Percentiles rank a stretch among this genome's conserved stretches.
These are phyloP conservation scores for Penicillium oxalicum DNA, from an alignment of 2,329 filamentous ascomycete species.

Conservation along the genomic window DNA sequence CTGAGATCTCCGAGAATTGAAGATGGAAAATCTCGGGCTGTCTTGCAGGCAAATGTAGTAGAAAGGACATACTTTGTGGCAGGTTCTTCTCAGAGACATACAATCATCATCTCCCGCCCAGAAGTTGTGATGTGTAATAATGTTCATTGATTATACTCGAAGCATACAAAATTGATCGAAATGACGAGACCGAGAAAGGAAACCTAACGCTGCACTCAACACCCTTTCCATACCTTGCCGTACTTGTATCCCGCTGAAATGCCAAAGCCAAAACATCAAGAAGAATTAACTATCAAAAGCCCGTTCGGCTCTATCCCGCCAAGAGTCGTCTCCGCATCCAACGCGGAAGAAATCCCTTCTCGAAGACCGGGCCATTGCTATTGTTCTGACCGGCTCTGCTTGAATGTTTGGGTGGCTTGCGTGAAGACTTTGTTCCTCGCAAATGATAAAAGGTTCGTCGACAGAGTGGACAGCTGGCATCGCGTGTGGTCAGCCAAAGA, in stretches of 20 bases:
- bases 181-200: too few relatives aligned
- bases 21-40: too few relatives aligned
- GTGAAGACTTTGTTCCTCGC: not conserved
- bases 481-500: not conserved
- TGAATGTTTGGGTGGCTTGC: not conserved
- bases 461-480: slow-evolving; percentile 4
- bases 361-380: not conserved
- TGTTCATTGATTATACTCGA: too few relatives aligned
- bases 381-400: not conserved
- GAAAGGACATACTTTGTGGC: too few relatives aligned
- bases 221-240: not conserved
- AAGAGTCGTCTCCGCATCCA: not conserved
- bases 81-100: too few relatives aligned
- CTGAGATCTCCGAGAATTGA: too few relatives aligned
- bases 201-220: not conserved
- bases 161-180: too few relatives aligned
- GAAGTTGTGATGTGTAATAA: too few relatives aligned
- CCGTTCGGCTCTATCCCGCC: not conserved
- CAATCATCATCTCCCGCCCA: too few relatives aligned
- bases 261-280: not conserved
- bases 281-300: not conserved
- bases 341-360: not conserved
- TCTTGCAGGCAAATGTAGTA: too few relatives aligned
- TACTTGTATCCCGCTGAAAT: not conserved
- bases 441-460: slow-evolving; percentile 4